These are phyloP conservation scores for Pelargonium cotyledonis DNA, from an alignment of 441 rosid genomes.

Conservation along the genomic window DNA sequence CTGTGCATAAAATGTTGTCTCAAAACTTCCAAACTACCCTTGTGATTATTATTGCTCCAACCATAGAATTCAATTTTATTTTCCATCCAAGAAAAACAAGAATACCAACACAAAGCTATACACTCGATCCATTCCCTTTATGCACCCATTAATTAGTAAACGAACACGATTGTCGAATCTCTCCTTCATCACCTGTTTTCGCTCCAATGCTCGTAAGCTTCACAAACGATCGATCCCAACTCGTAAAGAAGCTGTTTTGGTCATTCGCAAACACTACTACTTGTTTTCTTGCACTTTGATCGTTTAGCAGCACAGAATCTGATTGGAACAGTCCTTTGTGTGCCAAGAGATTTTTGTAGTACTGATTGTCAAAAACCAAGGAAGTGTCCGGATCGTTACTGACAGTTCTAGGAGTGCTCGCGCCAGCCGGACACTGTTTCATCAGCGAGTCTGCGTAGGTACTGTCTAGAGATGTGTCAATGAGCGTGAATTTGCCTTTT, in stretches of 20 bases:
- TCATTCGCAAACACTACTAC: conserved; percentile 58
- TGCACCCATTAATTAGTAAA: conserved; percentile 20
- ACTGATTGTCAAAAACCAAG: conserved; percentile 60
- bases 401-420: conserved; percentile 44
- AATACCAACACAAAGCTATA: no score
- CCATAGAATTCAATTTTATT: no score
- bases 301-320: conserved; percentile 59
- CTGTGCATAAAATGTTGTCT: no score
- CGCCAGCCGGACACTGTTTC: conserved; percentile 46
- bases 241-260: conserved; percentile 43
- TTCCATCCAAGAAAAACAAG: no score
- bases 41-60: no score
- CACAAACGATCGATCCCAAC: conserved; percentile 64
- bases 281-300: conserved; percentile 47
- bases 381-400: conserved; percentile 67
- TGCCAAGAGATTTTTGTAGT: conserved; percentile 46
- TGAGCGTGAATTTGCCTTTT: conserved; percentile 41
- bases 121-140: no score
- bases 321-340: conserved; percentile 78
- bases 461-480: conserved; percentile 54
- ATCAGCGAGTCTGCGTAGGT: conserved; percentile 51
- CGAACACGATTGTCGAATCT: conserved; percentile 60
- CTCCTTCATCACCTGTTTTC: conserved; percentile 59
- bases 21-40: no score
- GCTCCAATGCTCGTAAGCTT: conserved; percentile 66